Evolutionary conservation across 768 basidiomycete species (phyloP).

Genomic region (Boletus sensibilis): DNA sequence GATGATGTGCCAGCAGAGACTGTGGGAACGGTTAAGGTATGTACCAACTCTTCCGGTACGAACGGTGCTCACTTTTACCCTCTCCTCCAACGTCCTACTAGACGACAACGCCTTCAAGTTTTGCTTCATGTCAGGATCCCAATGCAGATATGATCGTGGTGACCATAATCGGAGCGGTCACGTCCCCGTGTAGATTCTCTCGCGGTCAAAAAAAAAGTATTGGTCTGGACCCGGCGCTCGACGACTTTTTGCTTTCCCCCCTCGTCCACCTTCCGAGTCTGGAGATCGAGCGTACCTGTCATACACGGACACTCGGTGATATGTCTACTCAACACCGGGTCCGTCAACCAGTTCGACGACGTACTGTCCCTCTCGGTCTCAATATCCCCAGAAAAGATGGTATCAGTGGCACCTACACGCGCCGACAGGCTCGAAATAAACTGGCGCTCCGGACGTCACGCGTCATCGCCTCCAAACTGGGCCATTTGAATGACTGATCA

Average conservation of each 20-base stretch:
- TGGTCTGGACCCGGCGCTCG: neutral
- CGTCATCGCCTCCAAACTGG: neutral
- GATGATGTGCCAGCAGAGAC: neutral
- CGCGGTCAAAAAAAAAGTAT: neutral
- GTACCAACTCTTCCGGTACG: neutral
- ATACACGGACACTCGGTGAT: neutral
- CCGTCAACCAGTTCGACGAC: neutral
- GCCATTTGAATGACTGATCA: neutral
- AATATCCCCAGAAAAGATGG: neutral
- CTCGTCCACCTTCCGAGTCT: neutral
- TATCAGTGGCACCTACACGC: neutral
- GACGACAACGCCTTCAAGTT: neutral
- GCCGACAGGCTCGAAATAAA: neutral
- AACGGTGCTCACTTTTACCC: too few species aligned
- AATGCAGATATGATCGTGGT: neutral
- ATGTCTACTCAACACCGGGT: neutral
- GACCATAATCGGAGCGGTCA: neutral
- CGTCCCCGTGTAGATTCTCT: neutral
- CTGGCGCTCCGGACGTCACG: slow-evolving; percentile 1
- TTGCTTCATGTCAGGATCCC: neutral
- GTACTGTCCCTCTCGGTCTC: neutral
- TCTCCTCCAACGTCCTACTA: too few species aligned
- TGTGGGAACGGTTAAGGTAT: neutral
- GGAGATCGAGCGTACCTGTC: neutral
- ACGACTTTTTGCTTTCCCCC: neutral